Conservation (phyloP, 2,329 filamentous ascomycete species). For the Ambrosiella cleistominuta region DNA sequence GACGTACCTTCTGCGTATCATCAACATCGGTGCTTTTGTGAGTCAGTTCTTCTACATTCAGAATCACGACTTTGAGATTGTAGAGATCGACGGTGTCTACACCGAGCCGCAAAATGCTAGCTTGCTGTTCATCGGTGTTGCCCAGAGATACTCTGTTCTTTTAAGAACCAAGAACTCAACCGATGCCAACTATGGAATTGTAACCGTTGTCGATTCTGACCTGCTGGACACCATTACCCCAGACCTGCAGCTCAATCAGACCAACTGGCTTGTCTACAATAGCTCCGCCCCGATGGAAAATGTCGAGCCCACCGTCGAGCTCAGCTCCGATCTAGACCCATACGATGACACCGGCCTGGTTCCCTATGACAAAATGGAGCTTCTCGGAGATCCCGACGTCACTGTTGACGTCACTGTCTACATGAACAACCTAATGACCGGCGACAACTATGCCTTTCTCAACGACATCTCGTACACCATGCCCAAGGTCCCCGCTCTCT, state of each 20-base stretch:
- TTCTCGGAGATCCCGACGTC: constrained; percentile 31
- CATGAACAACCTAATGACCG: constrained; percentile 38
- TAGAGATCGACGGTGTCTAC: constrained; percentile 34
- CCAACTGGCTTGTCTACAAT: constrained; percentile 21
- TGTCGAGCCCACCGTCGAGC: constrained; percentile 13
- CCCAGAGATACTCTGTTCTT: constrained; percentile 32
- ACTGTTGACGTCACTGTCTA: constrained; percentile 30
- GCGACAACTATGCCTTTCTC: constrained; percentile 38
- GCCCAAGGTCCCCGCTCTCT: constrained; percentile 51
- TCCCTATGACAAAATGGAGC: constrained; percentile 32
- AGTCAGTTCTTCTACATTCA: constrained; percentile 31
- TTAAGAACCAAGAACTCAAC: constrained; percentile 29
- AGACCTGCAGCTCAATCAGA: constrained; percentile 30
- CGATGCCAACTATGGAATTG: constrained; percentile 29
- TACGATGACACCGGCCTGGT: constrained; percentile 39
- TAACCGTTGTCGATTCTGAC: constrained; percentile 14
- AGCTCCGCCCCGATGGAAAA: constrained; percentile 16
- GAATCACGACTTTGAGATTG: constrained; percentile 20
- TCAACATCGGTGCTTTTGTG: constrained; percentile 35
- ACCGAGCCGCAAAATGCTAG: constrained; percentile 27
- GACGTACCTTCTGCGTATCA: constrained; percentile 35
- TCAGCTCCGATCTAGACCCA: constrained; percentile 31
- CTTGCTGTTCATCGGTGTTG: constrained; percentile 29
- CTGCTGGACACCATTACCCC: constrained; percentile 27
- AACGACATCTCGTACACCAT: constrained; percentile 47